Percentiles rank a stretch among this genome's conserved stretches.
These are phyloP conservation scores for Xylaria sp. DNA, from an alignment of 2,329 filamentous ascomycete genomes.

Conservation along the genomic window DNA sequence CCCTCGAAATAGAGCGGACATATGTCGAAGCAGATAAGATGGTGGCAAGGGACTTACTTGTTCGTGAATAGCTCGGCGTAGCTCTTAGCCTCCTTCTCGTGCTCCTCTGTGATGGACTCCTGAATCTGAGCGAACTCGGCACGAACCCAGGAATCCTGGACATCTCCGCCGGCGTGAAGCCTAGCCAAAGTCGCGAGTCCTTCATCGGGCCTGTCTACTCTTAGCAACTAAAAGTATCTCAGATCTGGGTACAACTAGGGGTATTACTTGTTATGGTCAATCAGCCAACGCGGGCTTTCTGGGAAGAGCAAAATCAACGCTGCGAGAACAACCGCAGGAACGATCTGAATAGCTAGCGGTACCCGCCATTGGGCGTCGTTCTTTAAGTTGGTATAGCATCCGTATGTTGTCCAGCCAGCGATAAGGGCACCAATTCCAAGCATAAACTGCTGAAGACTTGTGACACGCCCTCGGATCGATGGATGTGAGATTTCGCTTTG, in stretches of 20 bases:
- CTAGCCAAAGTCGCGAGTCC: slow-evolving; percentile 70
- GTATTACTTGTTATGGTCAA: slow-evolving; percentile 63
- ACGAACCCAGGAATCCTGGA: slow-evolving; percentile 69
- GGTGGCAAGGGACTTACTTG: slow-evolving; percentile 39
- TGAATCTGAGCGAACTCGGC: slow-evolving; percentile 76
- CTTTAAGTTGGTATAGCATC: slow-evolving; percentile 45
- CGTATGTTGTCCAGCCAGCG: slow-evolving; percentile 77
- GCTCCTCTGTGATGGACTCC: slow-evolving; percentile 64
- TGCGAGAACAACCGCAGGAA: slow-evolving; percentile 69
- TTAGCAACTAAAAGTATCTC: not conserved
- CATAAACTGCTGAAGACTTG: slow-evolving; percentile 82
- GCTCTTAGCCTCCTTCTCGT: slow-evolving; percentile 71
- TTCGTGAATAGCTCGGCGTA: slow-evolving; percentile 72
- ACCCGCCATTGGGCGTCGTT: slow-evolving; percentile 55
- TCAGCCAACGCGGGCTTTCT: slow-evolving; percentile 76
- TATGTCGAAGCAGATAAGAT: not conserved
- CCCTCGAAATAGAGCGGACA: not conserved
- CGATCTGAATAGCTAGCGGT: slow-evolving; percentile 71
- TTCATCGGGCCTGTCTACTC: slow-evolving; percentile 57
- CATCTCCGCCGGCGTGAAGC: slow-evolving; percentile 72
- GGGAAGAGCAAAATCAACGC: slow-evolving; percentile 72
- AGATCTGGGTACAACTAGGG: not conserved
- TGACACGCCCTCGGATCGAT: slow-evolving; percentile 75
- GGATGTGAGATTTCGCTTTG: slow-evolving; percentile 82
- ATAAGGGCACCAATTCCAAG: slow-evolving; percentile 74